Evolutionary conservation across 192 early-diverging fungal genomes (phyloP).

Genomic region (Gonapodya prolifera): DNA sequence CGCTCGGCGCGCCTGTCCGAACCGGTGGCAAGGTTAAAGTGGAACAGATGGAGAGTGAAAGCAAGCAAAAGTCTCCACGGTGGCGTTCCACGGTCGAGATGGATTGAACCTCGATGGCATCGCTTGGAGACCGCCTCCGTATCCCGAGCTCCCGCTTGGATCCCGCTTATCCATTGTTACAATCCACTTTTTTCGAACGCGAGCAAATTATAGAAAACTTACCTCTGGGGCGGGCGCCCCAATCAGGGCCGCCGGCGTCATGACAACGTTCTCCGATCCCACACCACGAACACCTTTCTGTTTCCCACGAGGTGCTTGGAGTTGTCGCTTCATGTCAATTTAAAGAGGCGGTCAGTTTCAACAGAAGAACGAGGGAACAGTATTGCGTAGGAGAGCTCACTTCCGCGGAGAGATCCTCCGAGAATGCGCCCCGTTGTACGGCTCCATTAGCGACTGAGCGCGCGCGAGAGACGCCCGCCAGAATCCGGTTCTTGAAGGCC

Average conservation of each 20-base stretch:
- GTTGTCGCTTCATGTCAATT: not conserved
- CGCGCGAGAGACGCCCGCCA: not conserved
- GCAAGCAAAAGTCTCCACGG: no score
- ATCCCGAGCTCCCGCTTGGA: no score
- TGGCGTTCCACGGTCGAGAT: no score
- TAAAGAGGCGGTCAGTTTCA: not conserved
- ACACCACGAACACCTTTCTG: not conserved
- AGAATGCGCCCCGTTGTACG: not conserved
- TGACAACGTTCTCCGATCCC: not conserved
- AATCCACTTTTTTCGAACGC: no score
- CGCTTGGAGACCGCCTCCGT: no score
- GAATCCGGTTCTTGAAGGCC: not conserved
- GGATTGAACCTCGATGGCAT: no score
- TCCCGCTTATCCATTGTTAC: no score
- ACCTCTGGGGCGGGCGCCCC: not conserved
- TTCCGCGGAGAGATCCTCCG: not conserved
- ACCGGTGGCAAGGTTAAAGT: not conserved
- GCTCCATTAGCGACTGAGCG: not conserved
- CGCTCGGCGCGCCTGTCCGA: not conserved
- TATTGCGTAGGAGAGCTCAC: not conserved
- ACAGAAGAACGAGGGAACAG: not conserved
- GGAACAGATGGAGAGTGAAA: no score
- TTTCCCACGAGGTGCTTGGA: not conserved
- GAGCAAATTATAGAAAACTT: not conserved
- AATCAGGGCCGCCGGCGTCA: not conserved